Evolutionary conservation across 257 asterid genomes (phyloP), one percentile per base, ranked within the genome.

Genomic region (Solanum corneliomulleri): DNA sequence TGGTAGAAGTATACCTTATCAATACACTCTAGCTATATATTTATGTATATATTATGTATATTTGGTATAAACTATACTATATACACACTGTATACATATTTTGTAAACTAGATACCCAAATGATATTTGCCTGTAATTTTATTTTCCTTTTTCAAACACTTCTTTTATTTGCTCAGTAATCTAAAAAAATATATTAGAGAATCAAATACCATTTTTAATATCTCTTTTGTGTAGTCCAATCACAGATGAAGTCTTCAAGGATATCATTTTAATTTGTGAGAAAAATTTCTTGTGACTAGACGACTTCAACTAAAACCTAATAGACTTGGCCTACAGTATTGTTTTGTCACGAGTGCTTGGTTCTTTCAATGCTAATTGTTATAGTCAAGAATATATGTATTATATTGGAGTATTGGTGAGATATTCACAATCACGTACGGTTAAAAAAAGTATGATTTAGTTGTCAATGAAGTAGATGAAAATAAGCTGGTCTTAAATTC

Each of bases 401-500:
- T 68, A 68, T 68, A 68, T 68, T 12, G 74, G 23, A 56, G n/a
- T 18, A 56, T 18, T 56, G 10, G 74, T 68, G 74, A 68, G 39
- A 6, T 27, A 1, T 68, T 68, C 10, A 64, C 0, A 68, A 29
- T 49, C 60, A 49, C 3, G 15, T 3, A 15, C 58, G 15, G 0
- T 49, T 3, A 16, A 49, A 49, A 49, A 49, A 4, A 52, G 62
- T 52, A 20, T 15, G 21, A 15, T 2, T 9, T 15, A 49, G 21
- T 15, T 7, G 1, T 15, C 4, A 52, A 52, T 6, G 10, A 52
- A 52, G 23, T 52, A 0, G 10, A 9, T 52, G 62, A 16, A 16
- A 52, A 52, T 52, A 0, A 52, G 23, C 0, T 16, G 10, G 10
- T 52, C 8, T 52, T 6, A 52, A 1, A 16, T 52, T 52, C 0